Evolutionary conservation across 1,139 yeast species (phyloP).

Genomic region (Taiozyma sp.): DNA sequence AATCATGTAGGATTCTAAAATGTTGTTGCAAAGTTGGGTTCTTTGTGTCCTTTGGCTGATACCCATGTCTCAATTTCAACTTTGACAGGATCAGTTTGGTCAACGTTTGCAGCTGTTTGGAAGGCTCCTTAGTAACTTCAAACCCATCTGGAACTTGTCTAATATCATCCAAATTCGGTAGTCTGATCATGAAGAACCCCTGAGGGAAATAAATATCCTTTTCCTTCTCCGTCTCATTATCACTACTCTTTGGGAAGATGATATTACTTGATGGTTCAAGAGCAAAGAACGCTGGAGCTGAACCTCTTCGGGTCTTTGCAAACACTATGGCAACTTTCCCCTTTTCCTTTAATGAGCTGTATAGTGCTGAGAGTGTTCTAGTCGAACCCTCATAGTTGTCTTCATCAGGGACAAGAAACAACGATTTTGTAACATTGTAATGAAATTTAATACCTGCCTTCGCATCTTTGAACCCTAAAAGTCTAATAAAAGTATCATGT

Average conservation of each 20-base stretch:
- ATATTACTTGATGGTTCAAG: slow-evolving; percentile 48
- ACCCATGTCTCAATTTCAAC: slow-evolving; percentile 41
- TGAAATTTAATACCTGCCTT: slow-evolving; percentile 40
- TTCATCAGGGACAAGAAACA: slow-evolving; percentile 56
- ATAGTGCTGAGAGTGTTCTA: slow-evolving; percentile 64
- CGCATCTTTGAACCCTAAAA: slow-evolving; percentile 62
- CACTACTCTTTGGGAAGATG: slow-evolving; percentile 16
- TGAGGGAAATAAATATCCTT: slow-evolving; percentile 38
- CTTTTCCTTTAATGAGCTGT: slow-evolving; percentile 50
- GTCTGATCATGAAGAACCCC: slow-evolving; percentile 53
- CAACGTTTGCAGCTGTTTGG: slow-evolving; percentile 28
- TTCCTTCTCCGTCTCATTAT: slow-evolving; percentile 35
- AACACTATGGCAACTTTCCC: slow-evolving; percentile 64
- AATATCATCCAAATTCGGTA: slow-evolving; percentile 67
- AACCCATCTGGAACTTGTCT: slow-evolving; percentile 41
- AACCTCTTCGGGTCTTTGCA: slow-evolving; percentile 50
- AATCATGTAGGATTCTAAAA: slow-evolving; percentile 60
- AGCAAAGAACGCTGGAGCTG: slow-evolving; percentile 58
- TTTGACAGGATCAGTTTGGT: slow-evolving; percentile 37
- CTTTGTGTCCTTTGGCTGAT: slow-evolving; percentile 52
- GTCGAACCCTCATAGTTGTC: slow-evolving; percentile 58
- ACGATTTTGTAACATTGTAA: slow-evolving; percentile 49
- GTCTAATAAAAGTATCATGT: slow-evolving; percentile 39
- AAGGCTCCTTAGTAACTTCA: slow-evolving; percentile 8
- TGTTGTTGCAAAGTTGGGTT: slow-evolving; percentile 72